A percentile compares a stretch with the other conserved stretches of the same genome.
phyloP scores from a whole-genome alignment of 2,329 filamentous ascomycete genomes.

The Fusarium brachygibbosum region DNA sequence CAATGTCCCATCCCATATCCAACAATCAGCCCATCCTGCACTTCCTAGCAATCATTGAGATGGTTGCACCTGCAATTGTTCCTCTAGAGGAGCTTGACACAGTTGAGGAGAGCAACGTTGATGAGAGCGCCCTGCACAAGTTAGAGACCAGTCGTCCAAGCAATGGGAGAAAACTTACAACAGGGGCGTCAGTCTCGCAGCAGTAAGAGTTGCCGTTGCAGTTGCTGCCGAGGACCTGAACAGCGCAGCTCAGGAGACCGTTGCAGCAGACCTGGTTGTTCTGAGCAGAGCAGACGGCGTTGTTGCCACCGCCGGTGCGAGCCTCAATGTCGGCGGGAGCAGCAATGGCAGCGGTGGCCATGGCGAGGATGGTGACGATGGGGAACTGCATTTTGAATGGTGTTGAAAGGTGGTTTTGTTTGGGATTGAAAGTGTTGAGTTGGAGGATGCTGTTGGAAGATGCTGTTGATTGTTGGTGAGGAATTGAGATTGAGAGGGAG shows the following conservation, averaged over 20 bases:
- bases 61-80: rapidly evolving
- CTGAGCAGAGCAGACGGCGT: constrained; percentile 19
- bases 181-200: not conserved
- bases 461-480: constrained; percentile 27
- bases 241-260: constrained; percentile 6
- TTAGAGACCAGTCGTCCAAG: not conserved
- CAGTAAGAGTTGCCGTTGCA: constrained; percentile 17
- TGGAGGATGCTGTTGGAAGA: constrained; percentile 14
- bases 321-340: constrained; percentile 23
- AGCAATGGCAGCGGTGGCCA: constrained; percentile 27
- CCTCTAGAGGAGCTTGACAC: not conserved
- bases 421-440: not conserved
- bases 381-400: constrained; percentile 38
- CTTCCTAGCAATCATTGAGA: not conserved
- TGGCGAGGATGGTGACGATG: constrained; percentile 29
- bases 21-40: not conserved
- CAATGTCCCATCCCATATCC: not conserved
- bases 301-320: constrained; percentile 15
- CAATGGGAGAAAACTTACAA: constrained; percentile 11
- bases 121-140: not conserved
- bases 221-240: constrained; percentile 24
- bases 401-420: not conserved
- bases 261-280: constrained; percentile 29
- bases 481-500: constrained; percentile 5
- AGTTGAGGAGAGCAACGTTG: constrained; percentile 31